These are phyloP conservation scores for Hypoxylon rickii DNA, from an alignment of 495 filamentous ascomycete genomes.

Conservation along the genomic window DNA sequence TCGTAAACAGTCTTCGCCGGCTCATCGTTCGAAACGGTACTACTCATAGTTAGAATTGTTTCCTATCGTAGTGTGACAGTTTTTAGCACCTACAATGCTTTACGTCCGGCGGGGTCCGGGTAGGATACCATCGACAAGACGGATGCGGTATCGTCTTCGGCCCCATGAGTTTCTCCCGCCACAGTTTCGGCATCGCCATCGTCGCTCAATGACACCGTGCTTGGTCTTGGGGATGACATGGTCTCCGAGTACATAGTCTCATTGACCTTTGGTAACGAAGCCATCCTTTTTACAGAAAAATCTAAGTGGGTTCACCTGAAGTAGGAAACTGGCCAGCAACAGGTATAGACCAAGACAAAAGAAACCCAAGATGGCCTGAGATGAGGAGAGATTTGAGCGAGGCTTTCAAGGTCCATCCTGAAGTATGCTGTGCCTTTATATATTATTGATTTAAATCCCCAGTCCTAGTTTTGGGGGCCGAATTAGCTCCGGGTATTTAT, in stretches of 20 bases:
- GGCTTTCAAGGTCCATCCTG: too few species aligned
- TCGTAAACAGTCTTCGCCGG: conserved; percentile 22
- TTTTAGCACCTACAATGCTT: conserved; percentile 14
- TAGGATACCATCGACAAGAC: conserved; percentile 19
- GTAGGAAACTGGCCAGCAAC: neutral
- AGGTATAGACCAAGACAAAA: neutral
- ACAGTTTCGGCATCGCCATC: conserved; percentile 10
- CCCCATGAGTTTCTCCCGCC: neutral
- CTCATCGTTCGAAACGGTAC: conserved; percentile 8
- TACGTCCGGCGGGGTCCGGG: conserved; percentile 14
- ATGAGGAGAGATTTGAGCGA: neutral
- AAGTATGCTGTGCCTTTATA: conserved; percentile 3
- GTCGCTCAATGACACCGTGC: conserved; percentile 8
- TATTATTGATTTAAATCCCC: too few species aligned
- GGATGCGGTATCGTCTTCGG: conserved; percentile 8
- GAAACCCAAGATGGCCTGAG: neutral
- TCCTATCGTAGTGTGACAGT: neutral
- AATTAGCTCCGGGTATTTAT: neutral
- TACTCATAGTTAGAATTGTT: conserved; percentile 4
- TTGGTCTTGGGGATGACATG: neutral
- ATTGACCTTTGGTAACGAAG: neutral
- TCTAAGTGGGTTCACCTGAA: neutral
- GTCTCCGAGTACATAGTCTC: neutral
- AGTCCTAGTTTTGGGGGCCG: too few species aligned
- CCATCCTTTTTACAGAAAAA: neutral